These are phyloP conservation scores for Venturia oleaginea DNA, from an alignment of 2,329 filamentous ascomycete genomes.

Conservation along the genomic window DNA sequence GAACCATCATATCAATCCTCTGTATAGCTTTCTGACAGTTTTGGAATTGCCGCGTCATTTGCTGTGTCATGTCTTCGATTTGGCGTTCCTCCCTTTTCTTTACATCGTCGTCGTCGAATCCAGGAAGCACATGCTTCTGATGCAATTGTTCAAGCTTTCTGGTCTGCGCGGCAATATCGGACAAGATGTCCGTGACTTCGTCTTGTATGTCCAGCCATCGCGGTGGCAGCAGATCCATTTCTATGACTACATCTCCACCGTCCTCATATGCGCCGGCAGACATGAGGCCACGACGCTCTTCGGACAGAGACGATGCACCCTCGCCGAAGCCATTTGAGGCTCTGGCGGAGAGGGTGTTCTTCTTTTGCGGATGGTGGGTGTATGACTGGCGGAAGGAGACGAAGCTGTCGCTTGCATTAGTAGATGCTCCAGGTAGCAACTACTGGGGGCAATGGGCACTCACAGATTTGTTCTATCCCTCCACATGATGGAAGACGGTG, in stretches of 20 bases:
- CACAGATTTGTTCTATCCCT: conserved; percentile 98
- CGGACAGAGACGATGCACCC: conserved; percentile 33
- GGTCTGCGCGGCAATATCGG: conserved; percentile 72
- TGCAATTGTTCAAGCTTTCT: conserved; percentile 83
- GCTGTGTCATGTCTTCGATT: conserved; percentile 83
- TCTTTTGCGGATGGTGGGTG: conserved; percentile 84
- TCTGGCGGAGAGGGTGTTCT: conserved; percentile 52
- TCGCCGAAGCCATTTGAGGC: conserved; percentile 46
- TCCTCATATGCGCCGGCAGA: conserved; percentile 68
- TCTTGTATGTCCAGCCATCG: conserved; percentile 94
- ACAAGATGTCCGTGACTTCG: conserved; percentile 76
- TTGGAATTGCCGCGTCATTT: conserved; percentile 83
- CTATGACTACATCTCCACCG: conserved; percentile 89
- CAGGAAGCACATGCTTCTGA: conserved; percentile 92
- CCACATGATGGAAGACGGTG: conserved; percentile 64
- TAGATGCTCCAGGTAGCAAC: conserved; percentile 16
- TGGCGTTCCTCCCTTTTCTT: conserved; percentile 79
- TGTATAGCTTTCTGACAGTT: conserved; percentile 84
- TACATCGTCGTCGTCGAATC: conserved; percentile 90
- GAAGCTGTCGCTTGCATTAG: conserved; percentile 54
- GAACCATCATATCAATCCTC: conserved; percentile 77
- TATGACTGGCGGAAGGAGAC: conserved; percentile 99
- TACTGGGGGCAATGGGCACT: conserved; percentile 22
- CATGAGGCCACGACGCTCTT: conserved; percentile 75
- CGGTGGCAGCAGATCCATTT: conserved; percentile 94